Evolutionary conservation across 768 basidiomycete genomes (phyloP), one percentile per base, ranked within the genome.

Genomic region (Mycena rebaudengoi): DNA sequence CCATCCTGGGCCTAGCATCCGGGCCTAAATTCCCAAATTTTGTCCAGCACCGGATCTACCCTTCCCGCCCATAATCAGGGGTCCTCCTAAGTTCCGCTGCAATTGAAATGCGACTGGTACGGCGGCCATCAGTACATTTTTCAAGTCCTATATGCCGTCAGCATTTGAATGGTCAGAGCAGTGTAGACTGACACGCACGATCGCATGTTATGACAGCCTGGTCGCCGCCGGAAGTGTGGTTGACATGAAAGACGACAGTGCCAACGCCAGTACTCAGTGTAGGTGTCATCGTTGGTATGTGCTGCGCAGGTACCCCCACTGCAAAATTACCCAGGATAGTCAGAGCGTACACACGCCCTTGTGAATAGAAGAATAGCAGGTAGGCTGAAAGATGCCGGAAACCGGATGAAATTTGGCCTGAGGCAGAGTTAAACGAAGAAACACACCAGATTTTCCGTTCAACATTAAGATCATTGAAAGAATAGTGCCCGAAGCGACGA

Each of bases 341-440:
- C n/a, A 64, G 29, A 6, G 57, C 37, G 57, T 60, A 64, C n/a
- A 64, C 14, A 39, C 63, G 57, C 2, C 63, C 57, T 35, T 64
- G 57, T 4, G 5, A 11, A 25, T 23, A 64, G 44, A 59, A 58
- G 51, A 65, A 65, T 2, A 65, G 26, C 7, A 16, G 1, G 26
- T 54, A 60, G 13, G 25, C 64, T 65, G 43, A 12, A 37, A 32
- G 26, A 14, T 1, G 33, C 26, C 20, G n/a, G 23, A 55, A 2
- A 6, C 11, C 20, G n/a, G 2, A 28, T 23, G 1, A 39, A 35
- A 37, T 7, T 14, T 3, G 5, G 23, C 40, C 5, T 29, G 1
- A 23, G 28, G 29, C 55, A n/a, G 14, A 7, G 26, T 12, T 20
- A n/a, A 40, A 21, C 21, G 2, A 12, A n/a, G n/a, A 41, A 12